phyloP scores from a whole-genome alignment of 2,329 filamentous ascomycete genomes.

The Colletotrichum higginsianum region DNA sequence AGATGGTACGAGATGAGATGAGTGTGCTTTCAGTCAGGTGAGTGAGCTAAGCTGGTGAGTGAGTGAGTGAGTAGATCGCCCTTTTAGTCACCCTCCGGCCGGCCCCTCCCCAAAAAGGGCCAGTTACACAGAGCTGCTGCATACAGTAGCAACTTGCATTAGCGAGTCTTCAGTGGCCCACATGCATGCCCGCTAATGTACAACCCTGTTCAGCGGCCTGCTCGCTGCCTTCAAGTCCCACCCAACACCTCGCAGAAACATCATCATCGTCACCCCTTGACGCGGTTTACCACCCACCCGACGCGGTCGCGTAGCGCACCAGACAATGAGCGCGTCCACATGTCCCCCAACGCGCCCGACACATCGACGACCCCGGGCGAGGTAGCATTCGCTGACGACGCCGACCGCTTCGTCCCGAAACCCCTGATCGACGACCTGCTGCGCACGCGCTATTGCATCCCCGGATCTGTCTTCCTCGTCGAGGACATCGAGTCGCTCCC shows the following conservation, averaged over 20 bases:
- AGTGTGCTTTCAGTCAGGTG: too few relatives aligned
- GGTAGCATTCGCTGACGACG: constrained; percentile 45
- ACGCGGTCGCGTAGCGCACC: constrained; percentile 14
- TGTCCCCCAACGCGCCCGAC: constrained; percentile 37
- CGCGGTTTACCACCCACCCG: not conserved
- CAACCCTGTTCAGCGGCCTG: not conserved
- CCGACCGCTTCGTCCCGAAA: constrained; percentile 47
- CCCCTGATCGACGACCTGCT: constrained; percentile 65
- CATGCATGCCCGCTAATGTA: not conserved
- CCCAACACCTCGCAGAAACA: constrained; percentile 13
- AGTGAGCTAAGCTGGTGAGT: too few relatives aligned
- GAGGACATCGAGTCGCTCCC: constrained; percentile 59
- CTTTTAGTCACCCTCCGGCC: not conserved
- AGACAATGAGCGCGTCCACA: constrained; percentile 38
- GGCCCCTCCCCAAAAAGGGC: not conserved
- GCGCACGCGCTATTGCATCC: constrained; percentile 62
- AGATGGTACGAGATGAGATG: too few relatives aligned
- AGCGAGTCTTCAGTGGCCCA: constrained; percentile 8
- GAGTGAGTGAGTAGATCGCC: too few relatives aligned
- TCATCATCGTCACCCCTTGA: not conserved
- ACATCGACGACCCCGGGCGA: constrained; percentile 12
- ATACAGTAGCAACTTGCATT: constrained; percentile 6
- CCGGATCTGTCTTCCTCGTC: constrained; percentile 66
- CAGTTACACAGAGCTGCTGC: not conserved
- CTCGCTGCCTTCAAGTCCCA: not conserved